Conservation (phyloP, 169 alveolate species). For the Cryptosporidium sp. region DNA sequence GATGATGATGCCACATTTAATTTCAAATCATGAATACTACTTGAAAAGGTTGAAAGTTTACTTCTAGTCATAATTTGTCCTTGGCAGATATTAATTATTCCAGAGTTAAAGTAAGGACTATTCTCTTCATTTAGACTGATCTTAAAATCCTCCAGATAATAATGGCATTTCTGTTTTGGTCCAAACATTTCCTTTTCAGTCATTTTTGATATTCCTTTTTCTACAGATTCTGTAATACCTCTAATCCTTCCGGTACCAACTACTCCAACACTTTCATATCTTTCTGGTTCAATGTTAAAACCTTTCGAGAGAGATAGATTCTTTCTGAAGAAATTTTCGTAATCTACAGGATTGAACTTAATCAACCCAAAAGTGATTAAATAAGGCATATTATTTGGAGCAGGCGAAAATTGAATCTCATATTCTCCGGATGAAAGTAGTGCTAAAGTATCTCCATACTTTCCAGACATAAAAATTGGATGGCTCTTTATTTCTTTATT, state of each 20-base stretch:
- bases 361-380: slow-evolving; percentile 56
- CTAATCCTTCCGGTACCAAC: slow-evolving; percentile 13
- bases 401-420: slow-evolving; percentile 26
- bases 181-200: slow-evolving; percentile 6
- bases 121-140: slow-evolving; percentile 22
- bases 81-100: slow-evolving; percentile 60
- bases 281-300: background rate
- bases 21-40: slow-evolving; percentile 32
- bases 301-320: background rate
- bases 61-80: slow-evolving; percentile 31
- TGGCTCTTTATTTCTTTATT: slow-evolving; percentile 11
- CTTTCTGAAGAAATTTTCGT: slow-evolving; percentile 17
- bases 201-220: background rate
- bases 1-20: slow-evolving; percentile 41
- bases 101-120: slow-evolving; percentile 44
- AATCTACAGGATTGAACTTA: slow-evolving; percentile 30
- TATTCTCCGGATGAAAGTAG: slow-evolving; percentile 25
- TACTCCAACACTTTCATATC: slow-evolving; percentile 9
- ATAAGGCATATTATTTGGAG: slow-evolving; percentile 63
- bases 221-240: background rate
- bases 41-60: slow-evolving; percentile 19
- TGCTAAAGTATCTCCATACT: slow-evolving; percentile 62
- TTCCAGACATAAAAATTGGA: slow-evolving; percentile 54
- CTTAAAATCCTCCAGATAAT: slow-evolving; percentile 32
- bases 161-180: slow-evolving; percentile 29